These are phyloP conservation scores for Erucastrum elatum DNA, from an alignment of 345 rosid genomes.

Conservation along the genomic window DNA sequence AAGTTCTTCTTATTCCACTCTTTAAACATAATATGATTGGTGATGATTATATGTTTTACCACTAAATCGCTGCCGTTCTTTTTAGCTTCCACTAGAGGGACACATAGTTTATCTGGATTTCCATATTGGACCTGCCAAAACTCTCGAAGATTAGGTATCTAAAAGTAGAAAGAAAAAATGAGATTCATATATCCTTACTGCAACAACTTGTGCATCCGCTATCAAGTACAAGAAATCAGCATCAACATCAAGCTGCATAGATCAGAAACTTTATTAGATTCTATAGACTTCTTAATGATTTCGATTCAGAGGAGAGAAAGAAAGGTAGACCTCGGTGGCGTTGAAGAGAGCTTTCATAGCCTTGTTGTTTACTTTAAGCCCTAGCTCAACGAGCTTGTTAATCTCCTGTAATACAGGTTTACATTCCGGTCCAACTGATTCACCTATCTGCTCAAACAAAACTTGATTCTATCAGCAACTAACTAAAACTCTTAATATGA, in stretches of 20 bases:
- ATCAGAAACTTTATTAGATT: constrained; percentile 17
- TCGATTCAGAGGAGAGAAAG: background rate
- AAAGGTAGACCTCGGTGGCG: constrained; percentile 71
- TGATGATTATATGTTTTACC: constrained; percentile 47
- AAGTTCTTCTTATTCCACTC: background rate
- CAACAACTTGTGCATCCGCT: constrained; percentile 88
- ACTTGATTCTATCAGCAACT: background rate
- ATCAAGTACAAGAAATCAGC: constrained; percentile 91
- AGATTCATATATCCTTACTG: constrained; percentile 45
- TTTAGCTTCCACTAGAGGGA: constrained; percentile 80
- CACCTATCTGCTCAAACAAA: constrained; percentile 59
- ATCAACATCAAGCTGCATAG: constrained; percentile 73
- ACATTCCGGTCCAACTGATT: constrained; percentile 85
- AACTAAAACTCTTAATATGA: background rate
- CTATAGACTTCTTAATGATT: background rate
- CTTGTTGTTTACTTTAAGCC: constrained; percentile 58
- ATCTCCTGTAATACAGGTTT: constrained; percentile 76
- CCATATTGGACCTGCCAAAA: constrained; percentile 83
- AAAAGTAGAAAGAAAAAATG: background rate
- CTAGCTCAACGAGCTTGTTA: constrained; percentile 67
- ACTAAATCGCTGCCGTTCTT: constrained; percentile 73
- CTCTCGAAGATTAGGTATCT: background rate
- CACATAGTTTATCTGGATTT: constrained; percentile 77
- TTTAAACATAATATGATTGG: background rate
- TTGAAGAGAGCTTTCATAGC: constrained; percentile 65